phyloP scores from a whole-genome alignment of 2,329 filamentous ascomycete genomes.

The Colletotrichum tropicale region DNA sequence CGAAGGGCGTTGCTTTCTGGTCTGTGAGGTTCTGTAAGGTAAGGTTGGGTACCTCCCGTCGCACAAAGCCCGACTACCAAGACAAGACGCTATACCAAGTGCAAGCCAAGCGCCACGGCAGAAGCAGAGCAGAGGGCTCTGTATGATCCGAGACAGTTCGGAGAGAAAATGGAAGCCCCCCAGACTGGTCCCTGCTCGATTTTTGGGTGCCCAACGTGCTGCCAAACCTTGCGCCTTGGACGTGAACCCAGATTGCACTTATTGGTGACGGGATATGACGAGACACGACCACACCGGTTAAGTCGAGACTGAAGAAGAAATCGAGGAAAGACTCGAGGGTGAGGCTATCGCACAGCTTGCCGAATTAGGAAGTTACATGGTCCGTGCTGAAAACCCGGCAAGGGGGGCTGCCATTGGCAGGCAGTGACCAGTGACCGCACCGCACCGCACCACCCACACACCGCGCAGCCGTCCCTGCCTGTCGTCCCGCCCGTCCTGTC shows the following conservation, averaged over 20 bases:
- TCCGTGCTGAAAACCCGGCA: not conserved
- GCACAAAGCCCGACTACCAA: not conserved
- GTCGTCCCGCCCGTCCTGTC: conserved; percentile 13
- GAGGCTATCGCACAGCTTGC: conserved; percentile 15
- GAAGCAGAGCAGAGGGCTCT: not conserved
- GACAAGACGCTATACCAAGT: not conserved
- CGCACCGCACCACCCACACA: not conserved
- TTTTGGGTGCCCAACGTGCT: not conserved
- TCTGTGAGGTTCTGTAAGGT: not conserved
- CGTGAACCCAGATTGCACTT: not conserved
- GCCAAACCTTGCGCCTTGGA: not conserved
- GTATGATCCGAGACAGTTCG: not conserved
- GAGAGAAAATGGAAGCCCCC: not conserved
- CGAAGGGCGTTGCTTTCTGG: not conserved
- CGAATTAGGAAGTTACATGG: not conserved
- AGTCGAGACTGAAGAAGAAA: not conserved
- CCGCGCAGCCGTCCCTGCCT: not conserved
- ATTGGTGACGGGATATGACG: not conserved
- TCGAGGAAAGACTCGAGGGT: not conserved
- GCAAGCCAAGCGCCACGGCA: not conserved
- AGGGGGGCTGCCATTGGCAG: not conserved
- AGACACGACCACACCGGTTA: not conserved
- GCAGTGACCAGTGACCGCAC: not conserved
- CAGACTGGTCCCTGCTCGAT: not conserved
- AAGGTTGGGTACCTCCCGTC: not conserved